Conservation (phyloP, 1,139 yeast species). For the Blastobotrys apis region DNA sequence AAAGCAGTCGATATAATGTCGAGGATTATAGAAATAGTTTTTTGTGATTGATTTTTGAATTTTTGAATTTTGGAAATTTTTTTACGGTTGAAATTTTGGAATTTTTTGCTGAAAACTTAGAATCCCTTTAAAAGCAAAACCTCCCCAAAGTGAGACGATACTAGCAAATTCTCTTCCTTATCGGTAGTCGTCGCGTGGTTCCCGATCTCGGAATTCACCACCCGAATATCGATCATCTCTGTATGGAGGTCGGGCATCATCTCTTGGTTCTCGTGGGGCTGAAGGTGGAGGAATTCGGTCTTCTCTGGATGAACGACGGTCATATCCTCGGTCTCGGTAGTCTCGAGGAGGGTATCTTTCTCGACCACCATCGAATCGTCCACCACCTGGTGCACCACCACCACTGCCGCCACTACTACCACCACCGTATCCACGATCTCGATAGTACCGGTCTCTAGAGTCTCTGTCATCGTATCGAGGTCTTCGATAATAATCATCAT, state of each 20-base stretch:
- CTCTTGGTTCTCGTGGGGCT: slow-evolving; percentile 15
- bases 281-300: slow-evolving; percentile 20
- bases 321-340: slow-evolving; percentile 21
- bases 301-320: slow-evolving; percentile 24
- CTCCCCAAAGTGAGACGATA: too few species aligned
- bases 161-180: too few species aligned
- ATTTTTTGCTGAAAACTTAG: not conserved
- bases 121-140: too few species aligned
- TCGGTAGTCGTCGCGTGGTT: slow-evolving; percentile 11
- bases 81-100: not conserved
- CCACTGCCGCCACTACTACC: slow-evolving; percentile 24
- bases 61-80: not conserved
- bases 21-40: not conserved
- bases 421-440: slow-evolving; percentile 29
- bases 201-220: slow-evolving; percentile 5
- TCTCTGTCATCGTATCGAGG: slow-evolving; percentile 31
- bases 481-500: slow-evolving; percentile 22
- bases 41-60: not conserved
- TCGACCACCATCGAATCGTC: slow-evolving; percentile 20
- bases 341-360: slow-evolving; percentile 22
- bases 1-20: too few species aligned
- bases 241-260: slow-evolving; percentile 19
- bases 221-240: slow-evolving; percentile 17
- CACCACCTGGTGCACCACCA: slow-evolving; percentile 23
- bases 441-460: slow-evolving; percentile 25